Evolutionary conservation across 257 asterid species (phyloP).

Genomic region (Phtheirospermum japonicum): DNA sequence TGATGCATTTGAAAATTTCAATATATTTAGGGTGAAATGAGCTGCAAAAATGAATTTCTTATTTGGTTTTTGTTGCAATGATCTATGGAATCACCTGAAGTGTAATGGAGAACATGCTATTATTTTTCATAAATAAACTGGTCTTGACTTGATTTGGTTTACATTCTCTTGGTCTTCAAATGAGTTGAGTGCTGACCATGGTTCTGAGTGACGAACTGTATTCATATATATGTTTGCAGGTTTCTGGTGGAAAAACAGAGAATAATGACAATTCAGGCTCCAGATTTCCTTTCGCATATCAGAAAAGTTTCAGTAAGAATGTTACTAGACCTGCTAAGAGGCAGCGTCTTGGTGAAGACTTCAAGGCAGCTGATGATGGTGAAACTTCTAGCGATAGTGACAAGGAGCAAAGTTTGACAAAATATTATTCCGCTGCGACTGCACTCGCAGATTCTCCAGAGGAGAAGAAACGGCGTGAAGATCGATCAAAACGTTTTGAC

Average conservation of each 20-base stretch:
- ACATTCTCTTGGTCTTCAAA: not conserved
- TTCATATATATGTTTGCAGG: slow-evolving; percentile 47
- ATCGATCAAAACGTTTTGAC: slow-evolving; percentile 93
- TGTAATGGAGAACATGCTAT: not conserved
- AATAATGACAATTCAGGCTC: slow-evolving; percentile 48
- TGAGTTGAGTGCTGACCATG: not conserved
- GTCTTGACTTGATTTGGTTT: not conserved
- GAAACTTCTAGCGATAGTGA: slow-evolving; percentile 90
- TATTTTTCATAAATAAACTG: not conserved
- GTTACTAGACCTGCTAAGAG: slow-evolving; percentile 67
- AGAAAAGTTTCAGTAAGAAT: slow-evolving; percentile 45
- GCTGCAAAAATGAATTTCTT: not conserved
- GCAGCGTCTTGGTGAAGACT: slow-evolving; percentile 69
- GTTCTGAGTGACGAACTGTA: slow-evolving; percentile 23
- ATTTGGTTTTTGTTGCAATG: not conserved
- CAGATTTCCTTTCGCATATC: slow-evolving; percentile 54
- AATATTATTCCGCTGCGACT: slow-evolving; percentile 67
- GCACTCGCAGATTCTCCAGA: slow-evolving; percentile 77
- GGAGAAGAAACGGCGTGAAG: slow-evolving; percentile 87
- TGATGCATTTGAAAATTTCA: not conserved
- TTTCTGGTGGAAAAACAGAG: slow-evolving; percentile 59
- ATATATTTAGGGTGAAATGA: slow-evolving; percentile 3
- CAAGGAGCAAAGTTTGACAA: slow-evolving; percentile 67
- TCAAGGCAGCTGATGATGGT: slow-evolving; percentile 43
- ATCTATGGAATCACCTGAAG: slow-evolving; percentile 1